Base-by-base conservation (phyloP, 2,329 filamentous ascomycete genomes). In the Blastomyces parvus region DNA sequence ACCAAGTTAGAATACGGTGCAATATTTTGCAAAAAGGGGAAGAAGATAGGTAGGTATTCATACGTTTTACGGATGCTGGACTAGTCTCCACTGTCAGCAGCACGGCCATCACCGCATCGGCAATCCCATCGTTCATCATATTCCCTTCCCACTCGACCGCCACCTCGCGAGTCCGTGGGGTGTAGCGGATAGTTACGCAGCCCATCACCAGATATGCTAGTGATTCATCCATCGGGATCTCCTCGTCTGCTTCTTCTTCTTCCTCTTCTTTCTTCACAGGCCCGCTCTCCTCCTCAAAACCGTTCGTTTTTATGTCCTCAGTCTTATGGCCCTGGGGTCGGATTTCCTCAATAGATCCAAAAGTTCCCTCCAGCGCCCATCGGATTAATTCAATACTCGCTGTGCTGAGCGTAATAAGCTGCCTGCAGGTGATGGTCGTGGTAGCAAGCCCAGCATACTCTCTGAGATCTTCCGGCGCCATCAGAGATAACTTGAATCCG, bases 91-190 rank as follows among this genome's bases (percentile, higher is more conserved):
- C 90, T 0, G 89, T 92, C 69, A 96, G 86, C 13, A 99, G 82
- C 2, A 97, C 91, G 0, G 91, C 91, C 82, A 97, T 90, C 62
- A 97, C 89, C 19, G 94, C 91, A 76, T 99, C 94, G n/a, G 94
- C 94, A 71, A 99, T 95, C 65, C 91, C 90, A 72, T 99, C 94
- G 74, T 97, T 99, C 71, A 97, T 87, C 79, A 96, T 89, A 74
- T 97, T 99, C 64, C 92, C 94, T 74, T 97, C 93, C 94, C 94
- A 99, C 76, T 96, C 91, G 2, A 97, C 81, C 74, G 95, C 91
- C 6, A 97, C 84, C 72, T 94, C 88, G 63, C 92, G 89, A 68
- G 86, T 87, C 14, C 76, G 74, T 66, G 81, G 84, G 66, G 84
- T 84, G 76, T 94, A 91, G 25, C 87, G 84, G n/a, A 97, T 86